Evolutionary conservation across 352 stramenopile species (phyloP).

Genomic region (Pythium apleroticum): DNA sequence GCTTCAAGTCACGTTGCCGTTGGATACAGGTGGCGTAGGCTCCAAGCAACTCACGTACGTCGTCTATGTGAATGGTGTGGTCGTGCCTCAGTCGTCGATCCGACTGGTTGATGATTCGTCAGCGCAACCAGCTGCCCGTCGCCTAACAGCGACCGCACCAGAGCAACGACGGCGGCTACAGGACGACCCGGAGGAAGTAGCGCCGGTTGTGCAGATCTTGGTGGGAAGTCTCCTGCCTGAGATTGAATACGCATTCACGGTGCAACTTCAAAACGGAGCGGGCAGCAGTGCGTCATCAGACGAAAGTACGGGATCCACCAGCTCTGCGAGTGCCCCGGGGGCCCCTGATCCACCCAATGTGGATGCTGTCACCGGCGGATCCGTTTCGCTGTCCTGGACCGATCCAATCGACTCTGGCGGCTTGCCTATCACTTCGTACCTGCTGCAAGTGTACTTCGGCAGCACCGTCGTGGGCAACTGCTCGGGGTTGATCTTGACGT

Average conservation of each 20-base stretch:
- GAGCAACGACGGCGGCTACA: not conserved
- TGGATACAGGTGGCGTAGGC: slow-evolving; percentile 43
- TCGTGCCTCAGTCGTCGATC: slow-evolving; percentile 18
- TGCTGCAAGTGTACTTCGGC: slow-evolving; percentile 28
- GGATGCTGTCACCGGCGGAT: slow-evolving; percentile 35
- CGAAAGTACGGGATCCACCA: slow-evolving; percentile 18
- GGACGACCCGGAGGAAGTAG: not conserved
- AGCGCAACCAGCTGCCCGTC: not conserved
- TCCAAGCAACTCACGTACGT: slow-evolving; percentile 32
- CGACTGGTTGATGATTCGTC: not conserved
- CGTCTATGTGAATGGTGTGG: slow-evolving; percentile 45
- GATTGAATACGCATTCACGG: slow-evolving; percentile 43
- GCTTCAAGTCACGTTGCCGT: slow-evolving; percentile 33
- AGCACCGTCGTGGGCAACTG: slow-evolving; percentile 33
- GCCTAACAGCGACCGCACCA: not conserved
- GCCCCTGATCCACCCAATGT: slow-evolving; percentile 30
- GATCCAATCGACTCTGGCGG: slow-evolving; percentile 57
- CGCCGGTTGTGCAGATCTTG: not conserved
- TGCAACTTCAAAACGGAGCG: slow-evolving; percentile 35
- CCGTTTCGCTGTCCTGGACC: slow-evolving; percentile 38
- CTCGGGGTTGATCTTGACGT: slow-evolving; percentile 43
- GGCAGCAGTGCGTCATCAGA: slow-evolving; percentile 32
- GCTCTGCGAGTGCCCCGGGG: slow-evolving; percentile 26
- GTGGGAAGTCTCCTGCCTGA: slow-evolving; percentile 44
- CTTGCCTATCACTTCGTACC: slow-evolving; percentile 42